These are phyloP conservation scores for Morella rubra DNA, from an alignment of 306 rosid species.

Conservation along the genomic window DNA sequence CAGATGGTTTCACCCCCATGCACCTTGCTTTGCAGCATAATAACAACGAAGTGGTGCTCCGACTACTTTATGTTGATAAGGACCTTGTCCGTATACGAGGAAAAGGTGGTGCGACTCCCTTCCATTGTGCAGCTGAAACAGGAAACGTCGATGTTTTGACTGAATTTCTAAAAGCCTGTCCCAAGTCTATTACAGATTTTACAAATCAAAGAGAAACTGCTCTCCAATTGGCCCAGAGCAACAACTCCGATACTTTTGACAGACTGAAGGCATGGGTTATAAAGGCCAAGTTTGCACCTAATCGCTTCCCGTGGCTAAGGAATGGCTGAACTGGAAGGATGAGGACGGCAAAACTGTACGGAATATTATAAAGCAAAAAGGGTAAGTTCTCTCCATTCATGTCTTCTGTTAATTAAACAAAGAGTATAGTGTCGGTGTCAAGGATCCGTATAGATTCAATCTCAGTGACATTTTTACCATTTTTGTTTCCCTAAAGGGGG, in stretches of 20 bases:
- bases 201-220: background rate
- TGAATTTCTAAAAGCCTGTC: background rate
- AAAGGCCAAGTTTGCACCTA: background rate
- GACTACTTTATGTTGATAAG: background rate
- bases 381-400: constrained; percentile 9
- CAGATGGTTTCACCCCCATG: background rate
- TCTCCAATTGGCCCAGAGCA: background rate
- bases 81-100: background rate
- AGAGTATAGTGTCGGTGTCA: too few relatives aligned
- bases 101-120: background rate
- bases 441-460: too few relatives aligned
- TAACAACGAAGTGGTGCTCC: background rate
- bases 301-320: too few relatives aligned
- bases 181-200: background rate
- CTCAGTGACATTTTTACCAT: too few relatives aligned
- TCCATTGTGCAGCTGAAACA: background rate
- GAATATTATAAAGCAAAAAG: constrained; percentile 16
- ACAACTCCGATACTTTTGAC: background rate
- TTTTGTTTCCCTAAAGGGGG: too few relatives aligned
- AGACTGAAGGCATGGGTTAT: background rate
- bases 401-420: too few relatives aligned
- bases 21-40: background rate
- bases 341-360: constrained; percentile 32
- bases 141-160: background rate
- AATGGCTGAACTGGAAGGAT: background rate